Base-by-base conservation (phyloP, 1,284 basidiomycete genomes). In the Fomitopsis schrenkii region DNA sequence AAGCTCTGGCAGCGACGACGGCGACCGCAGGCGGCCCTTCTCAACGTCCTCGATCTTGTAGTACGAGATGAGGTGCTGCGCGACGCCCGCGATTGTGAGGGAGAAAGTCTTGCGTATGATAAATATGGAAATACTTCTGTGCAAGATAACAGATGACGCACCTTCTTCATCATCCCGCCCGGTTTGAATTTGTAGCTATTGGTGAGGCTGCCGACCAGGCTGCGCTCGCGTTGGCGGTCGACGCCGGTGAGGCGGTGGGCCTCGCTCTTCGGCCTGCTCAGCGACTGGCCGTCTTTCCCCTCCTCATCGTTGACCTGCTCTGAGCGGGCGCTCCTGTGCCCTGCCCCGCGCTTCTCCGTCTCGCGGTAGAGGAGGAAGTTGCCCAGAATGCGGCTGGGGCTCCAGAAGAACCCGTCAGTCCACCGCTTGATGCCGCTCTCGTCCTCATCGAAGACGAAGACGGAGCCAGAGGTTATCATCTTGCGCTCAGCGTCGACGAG, bases 401-500 rank as follows among this genome's bases (percentile, higher is more conserved):
- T 88, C 97, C 96, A 98, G 70, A 93, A 91, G 73, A 94, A 90
- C 5, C 96, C 96, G 76, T 99, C 96, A 0, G 97, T 99, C 96
- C 97, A 98, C 56, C 97, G 85, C 79, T 97, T 98, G 80, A 99
- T 98, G 41, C 95, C 95, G 69, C 93, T 95, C 76, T 98, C 95
- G 68, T 94, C 90, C 79, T 98, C 96, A 75, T 99, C 95, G 73
- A 98, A 98, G 62, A 98, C 96, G 71, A 98, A 99, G 36, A 99
- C 94, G 3, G 93, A 92, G 61, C 97, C 97, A 8, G 92, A 95
- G 35, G 88, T 87, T 71, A 99, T 97, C 86, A 97, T 93, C 68
- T 88, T 91, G 62, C 93, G 85, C 75, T 99, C 97, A 46, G 91
- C 84, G 73, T 98, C 96, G 64, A 95, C 93, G 57, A 99, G 83